Base-by-base conservation (phyloP, 2,329 filamentous ascomycete species). In the Sporothrix phasma region DNA sequence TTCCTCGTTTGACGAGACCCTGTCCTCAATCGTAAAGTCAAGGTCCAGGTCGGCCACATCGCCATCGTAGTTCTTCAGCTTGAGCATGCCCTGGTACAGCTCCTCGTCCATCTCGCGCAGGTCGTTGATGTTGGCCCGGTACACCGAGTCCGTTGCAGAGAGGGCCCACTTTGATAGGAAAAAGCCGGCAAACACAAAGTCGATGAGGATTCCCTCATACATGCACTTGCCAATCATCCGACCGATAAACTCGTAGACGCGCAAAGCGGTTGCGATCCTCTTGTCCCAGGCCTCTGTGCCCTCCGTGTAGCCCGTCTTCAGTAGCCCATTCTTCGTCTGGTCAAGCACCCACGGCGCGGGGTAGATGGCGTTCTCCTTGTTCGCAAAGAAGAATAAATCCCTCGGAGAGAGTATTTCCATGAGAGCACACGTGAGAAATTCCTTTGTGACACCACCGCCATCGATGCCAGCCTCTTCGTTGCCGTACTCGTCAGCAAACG, bases 91-190 rank as follows among this genome's bases (percentile, higher is more conserved):
- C 73, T 92, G 88, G 74, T 99, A 97, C 0, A 99, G 81, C 41
- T 86, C 88, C 72, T 94, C 89, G 71, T 99, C 94, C 66, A 97
- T 85, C 72, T 97, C 93, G 67, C 90, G 86, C 31, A 99, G 79
- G 71, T 99, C 94, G 73, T 99, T 97, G 71, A 99, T 83, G 69
- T 90, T 96, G n/a, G 92, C 89, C 61, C 92, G 88, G 76, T 96
- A 96, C 10, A 85, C 83, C 11, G 84, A 83, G 61, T 74, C 70
- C 1, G 72, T 72, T 17, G 72, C 73, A 86, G 88, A 87, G 62
- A 93, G 82, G 2, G 92, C 86, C 94, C 94, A 99, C 73, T 97
- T 97, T 66, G 96, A 83, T 6, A 99, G 82, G 76, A 99, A 99
- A 78, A 99, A 99, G 0, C 90, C 88, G 0, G 93, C 92, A 78